phyloP scores from a whole-genome alignment of 106 monocot species.

The Platanthera zijinensis region DNA sequence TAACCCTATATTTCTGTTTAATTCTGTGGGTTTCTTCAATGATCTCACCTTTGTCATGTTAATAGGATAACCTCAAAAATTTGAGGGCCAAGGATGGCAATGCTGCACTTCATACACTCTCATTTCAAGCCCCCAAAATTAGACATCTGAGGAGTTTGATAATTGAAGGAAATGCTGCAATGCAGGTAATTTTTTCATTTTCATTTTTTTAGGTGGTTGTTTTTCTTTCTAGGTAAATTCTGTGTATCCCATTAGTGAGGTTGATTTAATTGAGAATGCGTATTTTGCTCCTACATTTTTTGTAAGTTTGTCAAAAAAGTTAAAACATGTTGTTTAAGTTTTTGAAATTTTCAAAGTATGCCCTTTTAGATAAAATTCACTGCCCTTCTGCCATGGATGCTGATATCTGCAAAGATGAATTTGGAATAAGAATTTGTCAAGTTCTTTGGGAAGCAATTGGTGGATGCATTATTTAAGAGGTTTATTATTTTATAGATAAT shows the following conservation, averaged over 20 bases:
- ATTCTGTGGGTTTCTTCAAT: background rate
- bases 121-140: conserved; percentile 18
- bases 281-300: background rate
- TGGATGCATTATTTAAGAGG: background rate
- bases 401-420: background rate
- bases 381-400: background rate
- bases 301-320: background rate
- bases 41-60: conserved; percentile 1
- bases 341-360: background rate
- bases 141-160: conserved; percentile 18
- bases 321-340: background rate
- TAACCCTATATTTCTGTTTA: background rate
- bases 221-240: background rate
- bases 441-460: background rate
- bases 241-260: background rate
- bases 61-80: conserved; percentile 18
- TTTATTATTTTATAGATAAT: background rate
- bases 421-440: background rate
- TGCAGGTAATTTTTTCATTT: conserved; percentile 15
- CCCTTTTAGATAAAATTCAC: background rate
- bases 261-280: background rate
- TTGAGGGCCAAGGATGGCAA: conserved; percentile 18
- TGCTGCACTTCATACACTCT: conserved; percentile 14
- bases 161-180: conserved; percentile 18
- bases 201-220: background rate